A percentile compares a stretch with the other conserved stretches of the same genome.
Evolutionary conservation across 1,284 basidiomycete species (phyloP).

Genomic region (Fomitopsis schrenkii): DNA sequence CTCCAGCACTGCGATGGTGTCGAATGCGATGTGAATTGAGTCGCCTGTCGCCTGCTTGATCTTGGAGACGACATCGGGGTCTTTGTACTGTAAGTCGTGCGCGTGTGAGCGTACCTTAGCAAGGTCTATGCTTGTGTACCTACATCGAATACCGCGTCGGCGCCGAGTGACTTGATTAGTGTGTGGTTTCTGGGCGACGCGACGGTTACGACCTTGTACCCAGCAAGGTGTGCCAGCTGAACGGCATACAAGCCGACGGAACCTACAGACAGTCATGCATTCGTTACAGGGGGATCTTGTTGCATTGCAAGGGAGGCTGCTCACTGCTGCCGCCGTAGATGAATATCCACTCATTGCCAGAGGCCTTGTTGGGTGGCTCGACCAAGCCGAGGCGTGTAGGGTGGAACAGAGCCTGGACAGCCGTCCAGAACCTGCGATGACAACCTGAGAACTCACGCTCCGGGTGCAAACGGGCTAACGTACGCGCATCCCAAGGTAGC

Average conservation of each 20-base stretch:
- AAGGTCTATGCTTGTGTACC: neutral
- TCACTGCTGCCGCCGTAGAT: slow-evolving; percentile 25
- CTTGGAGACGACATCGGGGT: slow-evolving; percentile 18
- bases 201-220: slow-evolving; percentile 37
- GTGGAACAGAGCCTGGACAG: slow-evolving; percentile 28
- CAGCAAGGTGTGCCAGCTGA: slow-evolving; percentile 37
- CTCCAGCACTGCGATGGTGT: slow-evolving; percentile 17
- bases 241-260: slow-evolving; percentile 39
- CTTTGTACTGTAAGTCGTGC: slow-evolving; percentile 16
- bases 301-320: neutral
- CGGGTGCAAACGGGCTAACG: neutral
- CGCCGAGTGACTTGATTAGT: slow-evolving; percentile 36
- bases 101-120: neutral
- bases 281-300: neutral
- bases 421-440: slow-evolving; percentile 22
- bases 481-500: slow-evolving; percentile 32
- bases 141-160: slow-evolving; percentile 34
- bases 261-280: slow-evolving; percentile 5
- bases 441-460: neutral
- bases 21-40: slow-evolving; percentile 18
- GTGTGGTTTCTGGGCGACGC: slow-evolving; percentile 35
- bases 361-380: slow-evolving; percentile 11
- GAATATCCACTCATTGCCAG: slow-evolving; percentile 17
- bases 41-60: slow-evolving; percentile 21
- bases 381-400: slow-evolving; percentile 15